These are phyloP conservation scores for Metarhizium humberi DNA, from an alignment of 2,329 filamentous ascomycete genomes.

Conservation along the genomic window DNA sequence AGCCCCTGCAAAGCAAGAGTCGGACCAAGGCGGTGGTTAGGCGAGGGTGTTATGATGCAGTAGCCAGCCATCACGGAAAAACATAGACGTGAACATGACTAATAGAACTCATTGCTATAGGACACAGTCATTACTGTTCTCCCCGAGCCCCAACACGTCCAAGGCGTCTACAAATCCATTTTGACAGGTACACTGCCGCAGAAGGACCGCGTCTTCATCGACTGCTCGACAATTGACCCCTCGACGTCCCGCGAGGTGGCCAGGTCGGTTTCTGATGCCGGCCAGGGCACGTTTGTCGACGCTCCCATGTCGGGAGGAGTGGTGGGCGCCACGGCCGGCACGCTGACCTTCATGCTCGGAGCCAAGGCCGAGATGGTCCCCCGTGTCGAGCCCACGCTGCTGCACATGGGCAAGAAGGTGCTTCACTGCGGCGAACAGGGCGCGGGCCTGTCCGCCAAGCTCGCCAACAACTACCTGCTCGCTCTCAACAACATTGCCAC, in stretches of 20 bases:
- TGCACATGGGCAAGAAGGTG: constrained; percentile 77
- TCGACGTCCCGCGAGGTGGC: constrained; percentile 74
- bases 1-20: too few relatives aligned
- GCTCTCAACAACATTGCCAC: constrained; percentile 82
- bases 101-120: constrained; percentile 32
- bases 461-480: constrained; percentile 95
- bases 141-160: constrained; percentile 82
- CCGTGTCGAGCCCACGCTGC: constrained; percentile 58
- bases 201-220: constrained; percentile 73
- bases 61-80: not conserved
- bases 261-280: constrained; percentile 51
- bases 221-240: constrained; percentile 94
- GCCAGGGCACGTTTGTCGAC: constrained; percentile 75
- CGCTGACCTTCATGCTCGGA: constrained; percentile 94
- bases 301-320: constrained; percentile 96
- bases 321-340: constrained; percentile 78
- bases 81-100: not conserved
- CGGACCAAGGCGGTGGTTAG: too few relatives aligned
- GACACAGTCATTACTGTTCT: constrained; percentile 81
- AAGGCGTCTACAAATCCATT: constrained; percentile 71
- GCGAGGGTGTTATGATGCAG: too few relatives aligned
- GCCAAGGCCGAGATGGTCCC: constrained; percentile 51
- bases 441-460: constrained; percentile 79
- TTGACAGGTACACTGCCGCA: constrained; percentile 44
- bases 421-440: constrained; percentile 81